phyloP scores from a whole-genome alignment of 1,284 basidiomycete genomes.

The Heterobasidion parviporum region DNA sequence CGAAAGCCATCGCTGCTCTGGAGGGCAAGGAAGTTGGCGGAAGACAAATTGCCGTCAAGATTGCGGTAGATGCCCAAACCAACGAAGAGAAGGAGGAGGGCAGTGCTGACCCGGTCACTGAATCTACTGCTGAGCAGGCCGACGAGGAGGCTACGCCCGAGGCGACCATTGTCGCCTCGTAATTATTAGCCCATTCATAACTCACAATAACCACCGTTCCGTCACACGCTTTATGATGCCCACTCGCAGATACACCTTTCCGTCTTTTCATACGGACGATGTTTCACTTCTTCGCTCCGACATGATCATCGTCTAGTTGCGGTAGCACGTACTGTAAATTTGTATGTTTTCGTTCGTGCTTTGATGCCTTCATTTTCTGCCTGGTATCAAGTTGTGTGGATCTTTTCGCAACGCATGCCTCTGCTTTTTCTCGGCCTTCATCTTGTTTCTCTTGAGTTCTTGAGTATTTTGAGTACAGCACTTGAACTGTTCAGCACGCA shows the following conservation, averaged over 20 bases:
- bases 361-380: conserved; percentile 18
- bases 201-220: conserved; percentile 1
- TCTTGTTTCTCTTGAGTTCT: not conserved
- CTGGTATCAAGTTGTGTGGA: conserved; percentile 33
- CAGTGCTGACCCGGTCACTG: conserved; percentile 31
- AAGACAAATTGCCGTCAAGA: conserved; percentile 77
- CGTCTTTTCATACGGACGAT: not conserved
- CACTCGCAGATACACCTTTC: not conserved
- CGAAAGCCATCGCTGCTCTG: conserved; percentile 76
- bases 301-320: conserved; percentile 8
- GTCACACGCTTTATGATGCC: conserved; percentile 9
- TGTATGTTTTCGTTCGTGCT: conserved; percentile 10
- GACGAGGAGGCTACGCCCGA: conserved; percentile 20
- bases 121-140: conserved; percentile 28
- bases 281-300: conserved; percentile 2
- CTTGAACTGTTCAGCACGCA: too few species aligned
- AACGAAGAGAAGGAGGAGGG: conserved; percentile 22
- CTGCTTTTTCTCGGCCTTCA: not conserved
- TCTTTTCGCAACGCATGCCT: conserved; percentile 7
- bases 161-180: conserved; percentile 21
- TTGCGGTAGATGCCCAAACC: conserved; percentile 63
- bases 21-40: conserved; percentile 80
- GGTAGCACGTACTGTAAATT: conserved; percentile 9
- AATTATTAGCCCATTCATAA: conserved; percentile 12
- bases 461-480: too few species aligned